Evolutionary conservation across 2,329 filamentous ascomycete genomes (phyloP).

Genomic region (Neophaeococcomyces aloes): DNA sequence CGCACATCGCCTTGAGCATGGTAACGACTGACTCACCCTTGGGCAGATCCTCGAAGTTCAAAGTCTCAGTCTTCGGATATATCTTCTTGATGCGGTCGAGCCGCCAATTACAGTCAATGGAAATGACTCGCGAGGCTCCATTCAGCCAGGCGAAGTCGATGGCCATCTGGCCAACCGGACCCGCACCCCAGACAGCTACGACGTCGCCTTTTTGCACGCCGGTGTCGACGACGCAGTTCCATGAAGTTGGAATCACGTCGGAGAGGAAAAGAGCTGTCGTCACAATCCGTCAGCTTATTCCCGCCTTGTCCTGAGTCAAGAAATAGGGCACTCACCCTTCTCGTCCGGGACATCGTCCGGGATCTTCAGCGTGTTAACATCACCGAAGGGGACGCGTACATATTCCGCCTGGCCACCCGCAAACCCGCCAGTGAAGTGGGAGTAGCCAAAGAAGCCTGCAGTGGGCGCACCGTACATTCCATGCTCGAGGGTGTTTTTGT

Average conservation of each 20-base stretch:
- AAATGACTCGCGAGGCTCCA: slow-evolving; percentile 64
- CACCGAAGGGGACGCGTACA: slow-evolving; percentile 66
- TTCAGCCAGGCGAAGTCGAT: slow-evolving; percentile 58
- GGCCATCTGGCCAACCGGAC: slow-evolving; percentile 72
- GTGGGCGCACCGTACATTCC: slow-evolving; percentile 71
- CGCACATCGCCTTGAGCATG: slow-evolving; percentile 61
- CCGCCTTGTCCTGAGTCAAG: too few species aligned
- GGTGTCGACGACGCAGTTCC: slow-evolving; percentile 74
- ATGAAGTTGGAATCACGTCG: slow-evolving; percentile 71
- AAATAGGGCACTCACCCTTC: too few species aligned
- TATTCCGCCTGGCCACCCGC: slow-evolving; percentile 83
- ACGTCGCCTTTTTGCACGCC: slow-evolving; percentile 65
- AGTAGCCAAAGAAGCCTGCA: slow-evolving; percentile 63
- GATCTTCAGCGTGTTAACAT: slow-evolving; percentile 70
- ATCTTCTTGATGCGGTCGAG: slow-evolving; percentile 57
- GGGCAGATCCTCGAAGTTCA: slow-evolving; percentile 59
- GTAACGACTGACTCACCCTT: slow-evolving; percentile 56
- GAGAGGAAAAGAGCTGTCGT: slow-evolving; percentile 69
- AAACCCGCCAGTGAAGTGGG: slow-evolving; percentile 71
- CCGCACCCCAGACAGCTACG: slow-evolving; percentile 79
- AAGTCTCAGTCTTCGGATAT: slow-evolving; percentile 53
- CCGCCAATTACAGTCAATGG: slow-evolving; percentile 61
- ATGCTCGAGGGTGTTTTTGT: slow-evolving; percentile 58
- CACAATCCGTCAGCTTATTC: too few species aligned
- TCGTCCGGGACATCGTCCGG: slow-evolving; percentile 74